Percentiles rank a stretch among this genome's conserved stretches.
Conservation (phyloP, 78 protist species). For the Dictyostelium brefeldianum region DNA sequence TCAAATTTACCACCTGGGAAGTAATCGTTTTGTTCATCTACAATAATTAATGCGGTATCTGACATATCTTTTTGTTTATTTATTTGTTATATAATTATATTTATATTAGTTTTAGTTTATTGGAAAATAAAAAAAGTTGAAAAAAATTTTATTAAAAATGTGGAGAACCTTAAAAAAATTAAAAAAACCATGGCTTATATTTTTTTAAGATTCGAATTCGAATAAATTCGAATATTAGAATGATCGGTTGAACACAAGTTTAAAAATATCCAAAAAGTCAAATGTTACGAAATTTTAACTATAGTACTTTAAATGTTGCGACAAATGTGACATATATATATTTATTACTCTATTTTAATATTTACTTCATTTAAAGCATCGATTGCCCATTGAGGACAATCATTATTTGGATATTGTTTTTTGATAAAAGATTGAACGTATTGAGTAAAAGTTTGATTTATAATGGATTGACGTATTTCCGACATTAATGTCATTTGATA, state of each 20-base stretch:
- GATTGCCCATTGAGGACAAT: constrained; percentile 81
- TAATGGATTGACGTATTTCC: constrained; percentile 82
- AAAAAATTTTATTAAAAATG: neutral
- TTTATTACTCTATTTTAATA: constrained; percentile 21
- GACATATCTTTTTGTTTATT: neutral
- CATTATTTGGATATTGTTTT: constrained; percentile 80
- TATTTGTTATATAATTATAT: no score
- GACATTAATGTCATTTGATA: constrained; percentile 91
- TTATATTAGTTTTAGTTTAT: no score
- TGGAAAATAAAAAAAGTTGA: neutral
- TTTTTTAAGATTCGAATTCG: no score
- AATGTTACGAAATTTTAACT: no score
- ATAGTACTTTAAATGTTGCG: no score
- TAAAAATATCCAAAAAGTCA: no score
- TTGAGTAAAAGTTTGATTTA: constrained; percentile 52
- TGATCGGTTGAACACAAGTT: no score
- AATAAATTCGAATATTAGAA: no score
- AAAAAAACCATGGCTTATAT: no score
- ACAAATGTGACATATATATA: no score
- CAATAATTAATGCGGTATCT: constrained; percentile 17
- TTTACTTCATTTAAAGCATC: constrained; percentile 77
- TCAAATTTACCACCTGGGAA: constrained; percentile 3
- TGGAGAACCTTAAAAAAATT: neutral
- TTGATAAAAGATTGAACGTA: constrained; percentile 66
- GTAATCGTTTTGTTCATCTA: constrained; percentile 36